Evolutionary conservation across 352 stramenopile species (phyloP), one percentile per base, ranked within the genome.

Genomic region (Globisporangium barbulae): DNA sequence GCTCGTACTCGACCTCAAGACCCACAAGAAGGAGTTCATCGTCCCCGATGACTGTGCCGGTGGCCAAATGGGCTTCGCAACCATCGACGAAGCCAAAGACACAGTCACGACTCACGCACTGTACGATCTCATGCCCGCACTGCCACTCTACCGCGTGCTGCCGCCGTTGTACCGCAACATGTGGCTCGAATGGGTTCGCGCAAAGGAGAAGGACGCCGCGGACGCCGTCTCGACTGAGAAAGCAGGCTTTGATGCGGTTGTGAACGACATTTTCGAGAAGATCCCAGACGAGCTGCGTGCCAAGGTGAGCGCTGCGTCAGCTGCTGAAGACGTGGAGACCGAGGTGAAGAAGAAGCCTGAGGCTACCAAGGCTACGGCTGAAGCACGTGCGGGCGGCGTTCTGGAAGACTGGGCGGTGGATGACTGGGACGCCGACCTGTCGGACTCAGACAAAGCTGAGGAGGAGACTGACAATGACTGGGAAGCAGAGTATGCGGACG

Each of bases 131-230:
- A 82, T 83, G 48, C 80, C 90, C 0, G 76, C 89, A 15, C 68
- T 98, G 31, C 90, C 88, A 30, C 69, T 98, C 2, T 96, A 98
- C 70, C 82, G 80, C 15, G 76, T 98, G 49, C 77, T 98, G 31
- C 92, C 93, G 2, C 89, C 88, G 3, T n/a, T 74, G 19, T 97
- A 96, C 61, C 85, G 89, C 8, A 80, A 90, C 3, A 76, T 98
- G 70, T 98, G 94, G 94, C 70, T 88, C 25, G 45, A 63, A n/a
- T 94, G 84, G 84, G 69, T 78, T 2, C 71, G 76, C 0, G 66
- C 73, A 17, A 71, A 82, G 41, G 68, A 88, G 19, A 61, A 75
- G 8, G 62, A 68, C 19, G 72, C 75, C 0, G 72, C 71, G 3
- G 73, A 73, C 17, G 71, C 67, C 8, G 68, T 69, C 8, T 76